These are phyloP conservation scores for Trichoderma atrobrunneum DNA, from an alignment of 2,329 filamentous ascomycete genomes.

Conservation along the genomic window DNA sequence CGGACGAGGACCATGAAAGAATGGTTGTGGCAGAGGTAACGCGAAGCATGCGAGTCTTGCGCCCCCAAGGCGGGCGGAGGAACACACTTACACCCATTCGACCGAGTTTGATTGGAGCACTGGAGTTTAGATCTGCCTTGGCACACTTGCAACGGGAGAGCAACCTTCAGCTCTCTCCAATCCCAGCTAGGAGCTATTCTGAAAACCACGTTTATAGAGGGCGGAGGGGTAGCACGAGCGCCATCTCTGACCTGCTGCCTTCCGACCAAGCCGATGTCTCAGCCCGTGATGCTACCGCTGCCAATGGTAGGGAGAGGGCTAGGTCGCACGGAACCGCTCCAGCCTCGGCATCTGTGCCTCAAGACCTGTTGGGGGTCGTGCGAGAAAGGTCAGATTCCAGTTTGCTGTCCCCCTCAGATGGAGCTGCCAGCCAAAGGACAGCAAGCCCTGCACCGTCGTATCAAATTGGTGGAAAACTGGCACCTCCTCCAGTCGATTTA, in stretches of 20 bases:
- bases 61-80: constrained; percentile 60
- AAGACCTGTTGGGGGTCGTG: not conserved
- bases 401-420: not conserved
- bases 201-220: constrained; percentile 30
- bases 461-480: constrained; percentile 41
- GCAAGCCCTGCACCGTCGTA: constrained; percentile 34
- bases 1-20: constrained; percentile 54
- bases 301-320: constrained; percentile 23
- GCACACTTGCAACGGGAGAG: constrained; percentile 81
- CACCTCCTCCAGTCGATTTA: constrained; percentile 38
- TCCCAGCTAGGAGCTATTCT: constrained; percentile 60
- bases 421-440: constrained; percentile 25
- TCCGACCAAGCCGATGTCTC: constrained; percentile 14
- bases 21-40: constrained; percentile 78
- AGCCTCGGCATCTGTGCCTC: not conserved
- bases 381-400: not conserved
- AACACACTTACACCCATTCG: constrained; percentile 80
- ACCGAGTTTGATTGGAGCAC: constrained; percentile 85
- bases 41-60: constrained; percentile 86
- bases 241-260: constrained; percentile 24
- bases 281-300: not conserved
- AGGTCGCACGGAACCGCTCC: constrained; percentile 21
- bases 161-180: constrained; percentile 68
- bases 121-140: constrained; percentile 90
- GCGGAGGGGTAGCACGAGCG: constrained; percentile 30